Base-by-base conservation (phyloP, 148 eudicot genomes). In the Amaranthus cruentus region DNA sequence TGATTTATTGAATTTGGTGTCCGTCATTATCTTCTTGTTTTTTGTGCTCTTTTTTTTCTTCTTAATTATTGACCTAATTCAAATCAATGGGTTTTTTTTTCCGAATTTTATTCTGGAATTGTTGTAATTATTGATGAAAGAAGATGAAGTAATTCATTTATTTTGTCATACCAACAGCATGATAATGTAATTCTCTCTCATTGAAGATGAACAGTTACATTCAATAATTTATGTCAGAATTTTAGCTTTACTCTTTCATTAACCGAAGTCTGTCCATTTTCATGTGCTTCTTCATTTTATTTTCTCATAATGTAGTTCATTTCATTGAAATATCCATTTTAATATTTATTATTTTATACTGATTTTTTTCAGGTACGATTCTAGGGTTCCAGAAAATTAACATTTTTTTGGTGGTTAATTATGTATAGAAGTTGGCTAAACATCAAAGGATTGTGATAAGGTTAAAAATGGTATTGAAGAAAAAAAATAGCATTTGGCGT, bases 131-230 rank as follows among this genome's bases (percentile, higher is more conserved):
- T 80, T 73, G 76, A 10, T 73, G 76, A 10, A 60, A 38, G 64
- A 70, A 62, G 63, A 46, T 53, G 55, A 69, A 62, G 74, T 70
- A 76, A 68, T 60, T 83, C 83, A 83, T 79, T 84, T 65, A 84
- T 72, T 84, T 47, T 18, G 14, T 52, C 68, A 67, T 52, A 46
- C 60, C n/a, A 28, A 53, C 55, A 52, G 78, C 83, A 79, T 79
- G 75, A 70, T 43, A 71, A 71, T 64, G n/a, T 55, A 71, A 76
- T 62, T 48, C 55, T 49, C 48, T 21, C 43, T 7, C 9, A 68
- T 60, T 15, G 50, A 38, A 73, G 51, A 73, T 52, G 44, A 68
- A 28, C 38, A 58, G 59, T 68, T 51, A 52, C 18, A 44, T 61
- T 47, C 49, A 48, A 66, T 66, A 64, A 71, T 73, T 52, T n/a